Base-by-base conservation (phyloP, 306 rosid genomes). In the Fragaria iinumae region DNA sequence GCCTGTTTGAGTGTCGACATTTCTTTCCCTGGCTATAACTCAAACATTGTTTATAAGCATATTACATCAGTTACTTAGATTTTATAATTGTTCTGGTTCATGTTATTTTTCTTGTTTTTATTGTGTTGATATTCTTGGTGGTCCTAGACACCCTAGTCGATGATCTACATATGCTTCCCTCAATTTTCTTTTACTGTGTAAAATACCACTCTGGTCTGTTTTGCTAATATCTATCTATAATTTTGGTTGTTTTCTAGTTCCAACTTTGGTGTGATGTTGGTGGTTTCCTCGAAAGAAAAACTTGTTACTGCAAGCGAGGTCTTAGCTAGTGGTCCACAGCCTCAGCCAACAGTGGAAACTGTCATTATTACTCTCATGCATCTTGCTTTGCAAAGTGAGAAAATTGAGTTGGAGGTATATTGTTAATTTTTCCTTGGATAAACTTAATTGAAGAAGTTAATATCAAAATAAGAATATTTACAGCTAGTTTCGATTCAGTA, bases 351-450 rank as follows among this genome's bases (percentile, higher is more conserved):
- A 39, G 80, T 91, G 91, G 98, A 94, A 80, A 94, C 98, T 43
- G 85, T 88, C 77, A 45, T 94, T 73, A 78, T 91, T 59, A 91
- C 98, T 65, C 95, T 94, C 34, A 90, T 88, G 96, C 90, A 91
- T 89, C 83, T 94, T 77, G 96, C 98, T 77, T 64, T 94, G 38
- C 88, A 90, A 56, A 91, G 98, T 80, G 98, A 91, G 80, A 86
- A 87, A 74, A 87, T 91, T 18, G 98, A 94, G 83, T 21, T 84
- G 79, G 93, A 91, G 97, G 98, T 91, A 82, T 36, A n/a, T 41
- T 78, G 53, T 36, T 62, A 13, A 70, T 21, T 10, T 57, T 57
- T 21, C 29, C 3, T 9, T 21, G 29, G 14, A 21, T 23, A 57
- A 21, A 57, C 3, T 57, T 23, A 57, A 23, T 62, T 62, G 34